phyloP scores from a whole-genome alignment of 2,329 filamentous ascomycete genomes.

The Calonectria pseudoreteaudii region DNA sequence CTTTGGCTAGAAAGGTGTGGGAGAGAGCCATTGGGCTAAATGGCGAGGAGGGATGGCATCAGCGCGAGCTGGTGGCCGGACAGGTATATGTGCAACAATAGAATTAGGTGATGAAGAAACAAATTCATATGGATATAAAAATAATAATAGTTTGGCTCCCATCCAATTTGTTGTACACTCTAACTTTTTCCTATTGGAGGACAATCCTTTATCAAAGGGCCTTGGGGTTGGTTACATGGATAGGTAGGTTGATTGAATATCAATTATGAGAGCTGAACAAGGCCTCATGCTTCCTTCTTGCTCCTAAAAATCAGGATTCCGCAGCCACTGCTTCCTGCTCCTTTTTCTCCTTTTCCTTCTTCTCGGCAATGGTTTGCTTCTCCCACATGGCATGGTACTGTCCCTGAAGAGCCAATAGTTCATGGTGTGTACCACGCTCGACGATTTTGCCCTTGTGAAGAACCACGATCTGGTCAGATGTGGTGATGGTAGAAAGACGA shows the following conservation, averaged over 20 bases:
- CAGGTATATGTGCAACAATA: not conserved
- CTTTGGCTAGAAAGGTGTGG: not conserved
- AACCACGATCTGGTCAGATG: conserved; percentile 66
- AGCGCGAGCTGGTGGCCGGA: not conserved
- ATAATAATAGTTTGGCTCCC: not conserved
- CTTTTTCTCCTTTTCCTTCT: conserved; percentile 48
- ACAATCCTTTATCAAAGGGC: too few species aligned
- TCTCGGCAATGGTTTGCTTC: conserved; percentile 59
- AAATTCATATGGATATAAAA: not conserved
- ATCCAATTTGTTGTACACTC: not conserved
- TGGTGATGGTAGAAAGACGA: conserved; percentile 68
- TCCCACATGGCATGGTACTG: conserved; percentile 66
- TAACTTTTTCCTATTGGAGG: too few species aligned
- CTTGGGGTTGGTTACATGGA: too few species aligned
- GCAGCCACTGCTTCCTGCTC: conserved; percentile 24
- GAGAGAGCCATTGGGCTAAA: not conserved
- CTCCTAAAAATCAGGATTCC: not conserved
- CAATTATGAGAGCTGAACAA: not conserved
- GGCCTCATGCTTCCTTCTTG: too few species aligned
- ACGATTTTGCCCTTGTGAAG: conserved; percentile 63
- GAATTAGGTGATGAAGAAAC: not conserved
- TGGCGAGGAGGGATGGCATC: not conserved
- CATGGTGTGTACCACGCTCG: conserved; percentile 62
- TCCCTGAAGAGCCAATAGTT: conserved; percentile 58
- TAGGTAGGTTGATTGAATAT: too few species aligned